Conservation (phyloP, 129 eudicot genomes). For the Lactuca saligna region DNA sequence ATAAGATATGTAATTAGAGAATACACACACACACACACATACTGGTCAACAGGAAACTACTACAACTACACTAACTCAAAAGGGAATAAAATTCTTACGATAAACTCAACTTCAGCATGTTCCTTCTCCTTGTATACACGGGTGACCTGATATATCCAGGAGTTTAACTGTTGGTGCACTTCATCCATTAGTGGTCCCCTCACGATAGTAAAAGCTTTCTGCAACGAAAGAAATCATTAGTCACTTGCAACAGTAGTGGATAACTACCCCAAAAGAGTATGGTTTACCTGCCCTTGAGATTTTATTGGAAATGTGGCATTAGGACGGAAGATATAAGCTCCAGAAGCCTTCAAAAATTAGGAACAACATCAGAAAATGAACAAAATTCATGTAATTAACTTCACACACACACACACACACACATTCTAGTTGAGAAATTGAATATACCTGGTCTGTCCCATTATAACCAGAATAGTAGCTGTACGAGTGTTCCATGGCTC, state of each 20-base stretch:
- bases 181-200: slow-evolving; percentile 88
- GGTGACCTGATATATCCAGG: slow-evolving; percentile 93
- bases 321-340: slow-evolving; percentile 95
- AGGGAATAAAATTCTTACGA: slow-evolving; percentile 46
- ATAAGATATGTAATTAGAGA: slow-evolving; percentile 3
- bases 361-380: slow-evolving; percentile 27
- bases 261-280: slow-evolving; percentile 13
- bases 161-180: slow-evolving; percentile 74
- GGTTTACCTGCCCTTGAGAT: slow-evolving; percentile 59
- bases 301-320: slow-evolving; percentile 55
- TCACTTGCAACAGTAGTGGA: slow-evolving; percentile 12
- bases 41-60: background rate
- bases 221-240: slow-evolving; percentile 24
- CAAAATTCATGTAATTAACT: slow-evolving; percentile 1
- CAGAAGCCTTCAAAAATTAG: slow-evolving; percentile 70
- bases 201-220: slow-evolving; percentile 57
- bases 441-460: slow-evolving; percentile 72
- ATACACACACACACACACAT: no score
- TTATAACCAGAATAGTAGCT: slow-evolving; percentile 75
- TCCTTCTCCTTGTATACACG: slow-evolving; percentile 90
- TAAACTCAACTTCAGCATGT: slow-evolving; percentile 90
- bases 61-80: slow-evolving; percentile 7
- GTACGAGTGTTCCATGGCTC: slow-evolving; percentile 61
- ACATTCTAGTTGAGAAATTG: slow-evolving; percentile 7
- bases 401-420: background rate